These are phyloP conservation scores for Fusarium neocosmosporiellum DNA, from an alignment of 2,329 filamentous ascomycete genomes.

Conservation along the genomic window DNA sequence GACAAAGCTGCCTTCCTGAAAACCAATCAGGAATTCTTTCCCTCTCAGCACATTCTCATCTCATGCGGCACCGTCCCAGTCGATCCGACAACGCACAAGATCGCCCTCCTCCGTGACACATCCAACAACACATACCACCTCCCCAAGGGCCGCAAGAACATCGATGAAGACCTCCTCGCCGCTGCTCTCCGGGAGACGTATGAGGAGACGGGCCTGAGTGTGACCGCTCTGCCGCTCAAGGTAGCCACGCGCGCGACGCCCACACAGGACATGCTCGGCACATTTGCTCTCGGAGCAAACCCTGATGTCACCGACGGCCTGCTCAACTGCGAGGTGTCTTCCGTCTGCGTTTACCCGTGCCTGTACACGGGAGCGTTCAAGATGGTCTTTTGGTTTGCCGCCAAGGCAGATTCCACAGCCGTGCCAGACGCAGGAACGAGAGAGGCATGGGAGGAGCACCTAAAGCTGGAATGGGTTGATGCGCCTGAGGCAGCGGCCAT, in stretches of 20 bases:
- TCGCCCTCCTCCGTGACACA: conserved; percentile 58
- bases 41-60: conserved; percentile 56
- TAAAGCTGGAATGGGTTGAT: conserved; percentile 40
- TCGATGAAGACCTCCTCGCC: background rate
- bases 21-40: conserved; percentile 46
- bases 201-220: conserved; percentile 60
- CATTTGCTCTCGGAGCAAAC: background rate
- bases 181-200: background rate
- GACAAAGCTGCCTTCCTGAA: background rate
- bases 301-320: conserved; percentile 44
- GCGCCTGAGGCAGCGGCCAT: conserved; percentile 33
- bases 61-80: conserved; percentile 61
- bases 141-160: background rate
- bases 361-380: conserved; percentile 50
- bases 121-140: background rate
- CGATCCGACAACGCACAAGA: conserved; percentile 49
- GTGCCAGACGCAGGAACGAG: conserved; percentile 41
- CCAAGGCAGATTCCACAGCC: conserved; percentile 45
- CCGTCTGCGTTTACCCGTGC: conserved; percentile 51
- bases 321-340: conserved; percentile 51
- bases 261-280: background rate
- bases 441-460: conserved; percentile 46
- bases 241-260: conserved; percentile 58
- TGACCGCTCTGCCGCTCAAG: conserved; percentile 52
- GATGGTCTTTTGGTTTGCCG: conserved; percentile 55